phyloP scores from a whole-genome alignment of 2,329 filamentous ascomycete species.

The Phialophora tarda region DNA sequence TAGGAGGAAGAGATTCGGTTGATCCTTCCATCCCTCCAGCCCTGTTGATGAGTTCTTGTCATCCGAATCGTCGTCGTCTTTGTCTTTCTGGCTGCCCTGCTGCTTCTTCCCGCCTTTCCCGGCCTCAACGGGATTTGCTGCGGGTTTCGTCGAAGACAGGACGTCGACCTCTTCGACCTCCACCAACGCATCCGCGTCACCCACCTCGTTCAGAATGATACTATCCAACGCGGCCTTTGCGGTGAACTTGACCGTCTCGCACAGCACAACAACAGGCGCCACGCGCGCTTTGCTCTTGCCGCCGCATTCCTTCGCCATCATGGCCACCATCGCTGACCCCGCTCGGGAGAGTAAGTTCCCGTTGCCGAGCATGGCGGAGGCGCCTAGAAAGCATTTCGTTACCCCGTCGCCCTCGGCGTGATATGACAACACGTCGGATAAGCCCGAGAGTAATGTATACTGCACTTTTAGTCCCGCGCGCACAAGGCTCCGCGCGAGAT shows the following conservation, averaged over 20 bases:
- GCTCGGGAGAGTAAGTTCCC: constrained; percentile 86
- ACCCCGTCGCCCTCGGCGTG: constrained; percentile 50
- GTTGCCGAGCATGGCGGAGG: constrained; percentile 95
- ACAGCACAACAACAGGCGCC: constrained; percentile 84
- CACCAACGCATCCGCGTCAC: constrained; percentile 71
- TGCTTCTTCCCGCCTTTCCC: constrained; percentile 28
- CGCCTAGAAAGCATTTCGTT: constrained; percentile 79
- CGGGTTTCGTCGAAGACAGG: constrained; percentile 37
- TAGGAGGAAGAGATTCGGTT: constrained; percentile 65
- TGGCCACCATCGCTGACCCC: constrained; percentile 84
- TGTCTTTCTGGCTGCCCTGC: constrained; percentile 42
- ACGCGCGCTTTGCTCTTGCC: constrained; percentile 56
- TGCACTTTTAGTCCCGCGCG: constrained; percentile 74
- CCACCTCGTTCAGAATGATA: constrained; percentile 92
- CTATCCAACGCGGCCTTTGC: constrained; percentile 88
- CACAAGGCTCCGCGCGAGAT: constrained; percentile 72
- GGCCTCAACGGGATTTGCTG: constrained; percentile 25
- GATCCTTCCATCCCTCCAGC: constrained; percentile 63
- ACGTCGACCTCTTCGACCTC: constrained; percentile 32
- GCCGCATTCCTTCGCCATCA: constrained; percentile 71
- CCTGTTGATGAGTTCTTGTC: constrained; percentile 40
- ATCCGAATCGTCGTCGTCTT: constrained; percentile 38
- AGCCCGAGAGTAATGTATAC: constrained; percentile 80
- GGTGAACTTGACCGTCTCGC: constrained; percentile 94
- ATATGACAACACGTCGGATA: constrained; percentile 71